These are phyloP conservation scores for Leishmania lainsoni DNA, from an alignment of 208 protist genomes.

Conservation along the genomic window DNA sequence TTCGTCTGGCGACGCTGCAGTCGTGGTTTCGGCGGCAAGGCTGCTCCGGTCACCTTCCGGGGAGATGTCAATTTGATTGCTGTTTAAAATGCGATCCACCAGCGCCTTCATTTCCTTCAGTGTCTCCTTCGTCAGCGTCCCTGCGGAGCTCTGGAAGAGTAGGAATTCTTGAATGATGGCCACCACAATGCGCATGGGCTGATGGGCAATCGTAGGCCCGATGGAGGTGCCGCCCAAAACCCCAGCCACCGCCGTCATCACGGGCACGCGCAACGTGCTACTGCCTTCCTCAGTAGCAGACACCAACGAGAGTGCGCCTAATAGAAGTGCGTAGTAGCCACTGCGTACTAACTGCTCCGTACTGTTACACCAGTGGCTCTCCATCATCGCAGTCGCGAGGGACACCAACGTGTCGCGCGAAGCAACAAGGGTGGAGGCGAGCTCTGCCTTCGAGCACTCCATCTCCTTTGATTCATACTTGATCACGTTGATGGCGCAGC, in stretches of 20 bases:
- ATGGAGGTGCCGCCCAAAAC: constrained; percentile 35
- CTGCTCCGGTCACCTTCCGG: constrained; percentile 2
- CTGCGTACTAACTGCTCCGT: constrained; percentile 70
- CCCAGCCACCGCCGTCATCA: constrained; percentile 65
- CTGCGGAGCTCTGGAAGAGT: constrained; percentile 78
- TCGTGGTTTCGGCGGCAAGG: background rate
- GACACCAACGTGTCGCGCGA: background rate
- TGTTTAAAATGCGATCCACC: constrained; percentile 42
- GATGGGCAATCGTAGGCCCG: constrained; percentile 17
- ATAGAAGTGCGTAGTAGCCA: constrained; percentile 81
- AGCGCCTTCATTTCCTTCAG: constrained; percentile 58
- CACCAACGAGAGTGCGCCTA: constrained; percentile 68
- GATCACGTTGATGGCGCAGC: constrained; percentile 78
- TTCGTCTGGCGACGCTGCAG: background rate
- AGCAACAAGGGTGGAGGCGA: constrained; percentile 14
- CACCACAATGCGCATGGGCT: constrained; percentile 76
- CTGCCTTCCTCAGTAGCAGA: background rate
- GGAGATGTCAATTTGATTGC: constrained; percentile 61
- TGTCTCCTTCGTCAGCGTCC: constrained; percentile 62
- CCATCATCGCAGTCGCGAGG: constrained; percentile 35
- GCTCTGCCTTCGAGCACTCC: background rate
- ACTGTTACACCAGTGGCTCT: constrained; percentile 32
- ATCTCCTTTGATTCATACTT: constrained; percentile 47
- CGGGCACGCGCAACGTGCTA: constrained; percentile 46
- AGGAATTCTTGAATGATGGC: constrained; percentile 90